Evolutionary conservation across 2,329 filamentous ascomycete species (phyloP), one percentile per base, ranked within the genome.

Genomic region (Penicillium sp.): DNA sequence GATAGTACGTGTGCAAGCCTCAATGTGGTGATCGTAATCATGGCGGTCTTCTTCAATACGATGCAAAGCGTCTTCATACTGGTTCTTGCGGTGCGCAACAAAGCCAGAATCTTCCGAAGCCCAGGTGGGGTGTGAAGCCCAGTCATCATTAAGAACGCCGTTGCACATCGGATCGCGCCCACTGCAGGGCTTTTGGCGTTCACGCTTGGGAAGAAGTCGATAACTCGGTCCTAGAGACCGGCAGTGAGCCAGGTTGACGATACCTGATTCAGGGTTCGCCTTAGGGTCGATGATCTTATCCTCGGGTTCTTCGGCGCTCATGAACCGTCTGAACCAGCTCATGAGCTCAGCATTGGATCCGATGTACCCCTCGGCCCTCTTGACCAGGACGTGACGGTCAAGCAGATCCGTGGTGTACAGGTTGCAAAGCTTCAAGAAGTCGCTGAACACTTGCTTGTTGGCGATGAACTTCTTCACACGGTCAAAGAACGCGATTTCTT

Each of bases 121-220:
- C 93, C 93, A 98, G 0, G 93, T 98, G 3, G 93, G 93, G 71
- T 98, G 93, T 24, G 91, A 97, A 2, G 93, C 93, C 93, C 93
- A 98, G 59, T 96, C 88, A 60, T 98, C 93, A 58, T 98, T 98
- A 48, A 98, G 76, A 0, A 98, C 91, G 22, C 85, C 84, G 58
- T 88, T 85, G 72, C 93, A 98, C 59, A 98, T 83, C 67, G 95
- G 89, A 64, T 98, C 93, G 40, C 93, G 86, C 10, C 93, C 93
- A 64, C 88, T 93, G 72, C 93, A 98, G 1, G 85, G 82, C 73
- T 95, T 94, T 52, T 93, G 82, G 10, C 89, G 85, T 67, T 97
- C 93, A 49, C 89, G 78, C 71, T 91, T 93, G 1, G 93, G 93
- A 8, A 98, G 77, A 26, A 97, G 76, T 48, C 93, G 84, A 69